Evolutionary conservation across 805 yeast genomes (phyloP), one percentile per base, ranked within the genome.

Genomic region (Zygoascus biomembranicola): DNA sequence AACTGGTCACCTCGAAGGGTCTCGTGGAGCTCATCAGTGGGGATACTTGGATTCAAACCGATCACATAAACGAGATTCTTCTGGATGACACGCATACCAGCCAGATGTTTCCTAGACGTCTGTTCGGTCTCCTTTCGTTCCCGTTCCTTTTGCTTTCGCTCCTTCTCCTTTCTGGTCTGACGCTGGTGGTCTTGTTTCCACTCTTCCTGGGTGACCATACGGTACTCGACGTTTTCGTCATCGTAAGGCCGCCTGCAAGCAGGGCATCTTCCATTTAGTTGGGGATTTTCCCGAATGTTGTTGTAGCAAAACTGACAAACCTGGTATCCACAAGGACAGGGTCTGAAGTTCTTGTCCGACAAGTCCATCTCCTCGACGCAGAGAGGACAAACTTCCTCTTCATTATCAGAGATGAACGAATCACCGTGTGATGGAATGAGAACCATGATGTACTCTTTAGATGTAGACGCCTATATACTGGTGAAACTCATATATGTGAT

Each of bases 281-380:
- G 97, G 1, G 97, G 97, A 62, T 92, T 92, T 59, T 89, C 94
- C 59, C 97, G 80, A 63, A 94, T 94, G 68, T 90, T 92, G 73
- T 94, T 94, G 76, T 92, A 94, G 70, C 99, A 94, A 67, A 94
- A 94, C 76, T 92, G 98, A 69, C 99, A 94, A 55, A 94, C 87
- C 69, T 95, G 97, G 66, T 94, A 94, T 18, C 99, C 99, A 73
- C 99, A 94, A 0, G 98, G 98, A 75, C 99, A 94, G n/a, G 99
- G 99, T 69, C 86, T 89, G 77, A 94, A 94, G 73, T 90, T 88
- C 66, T 87, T 89, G 71, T 94, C 99, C 16, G 96, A 86, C 48
- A 92, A 82, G 70, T 94, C 99, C 90, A 94, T 84, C 68, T 94
- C 97, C 71, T 94, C 99, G 65, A 90, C 92, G 74, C 99, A 94